A percentile compares a stretch with the other conserved stretches of the same genome.
Conservation (phyloP, 2,329 filamentous ascomycete genomes). For the Hypoxylon rubiginosum region DNA sequence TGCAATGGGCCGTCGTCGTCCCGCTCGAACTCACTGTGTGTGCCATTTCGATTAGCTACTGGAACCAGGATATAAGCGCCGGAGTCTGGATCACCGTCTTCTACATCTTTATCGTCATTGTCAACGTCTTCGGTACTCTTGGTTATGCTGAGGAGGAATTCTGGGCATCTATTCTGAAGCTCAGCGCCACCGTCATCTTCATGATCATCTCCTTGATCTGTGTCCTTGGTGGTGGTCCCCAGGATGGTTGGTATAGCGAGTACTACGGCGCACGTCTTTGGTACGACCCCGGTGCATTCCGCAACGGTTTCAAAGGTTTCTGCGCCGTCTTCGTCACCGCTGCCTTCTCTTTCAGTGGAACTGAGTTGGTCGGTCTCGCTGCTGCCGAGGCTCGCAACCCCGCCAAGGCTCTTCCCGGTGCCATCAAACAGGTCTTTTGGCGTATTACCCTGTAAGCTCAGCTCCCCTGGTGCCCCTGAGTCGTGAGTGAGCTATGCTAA, state of each 20-base stretch:
- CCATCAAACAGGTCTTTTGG: constrained; percentile 83
- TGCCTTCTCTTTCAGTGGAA: constrained; percentile 80
- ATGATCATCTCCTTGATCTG: constrained; percentile 73
- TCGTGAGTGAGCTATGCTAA: constrained; percentile 23
- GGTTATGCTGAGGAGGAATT: constrained; percentile 73
- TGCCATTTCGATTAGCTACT: constrained; percentile 62
- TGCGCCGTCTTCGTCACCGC: constrained; percentile 80
- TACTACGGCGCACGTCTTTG: constrained; percentile 66
- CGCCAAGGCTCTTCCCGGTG: constrained; percentile 79
- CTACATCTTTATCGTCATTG: constrained; percentile 62
- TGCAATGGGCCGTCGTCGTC: constrained; percentile 63
- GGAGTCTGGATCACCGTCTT: constrained; percentile 71
- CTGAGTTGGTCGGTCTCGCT: constrained; percentile 80
- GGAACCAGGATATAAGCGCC: constrained; percentile 60
- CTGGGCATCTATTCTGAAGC: constrained; percentile 68
- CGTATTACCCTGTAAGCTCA: constrained; percentile 63
- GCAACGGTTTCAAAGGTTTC: constrained; percentile 81
- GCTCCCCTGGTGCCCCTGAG: too few relatives aligned
- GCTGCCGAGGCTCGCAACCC: constrained; percentile 80
- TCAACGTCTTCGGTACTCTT: constrained; percentile 70
- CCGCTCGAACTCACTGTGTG: constrained; percentile 65
- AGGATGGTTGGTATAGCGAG: constrained; percentile 57
- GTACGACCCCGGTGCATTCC: constrained; percentile 69
- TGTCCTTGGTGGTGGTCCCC: constrained; percentile 71
- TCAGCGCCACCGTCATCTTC: constrained; percentile 71